Conservation (phyloP, 163 green algal species). For the Picocystis sp. region DNA sequence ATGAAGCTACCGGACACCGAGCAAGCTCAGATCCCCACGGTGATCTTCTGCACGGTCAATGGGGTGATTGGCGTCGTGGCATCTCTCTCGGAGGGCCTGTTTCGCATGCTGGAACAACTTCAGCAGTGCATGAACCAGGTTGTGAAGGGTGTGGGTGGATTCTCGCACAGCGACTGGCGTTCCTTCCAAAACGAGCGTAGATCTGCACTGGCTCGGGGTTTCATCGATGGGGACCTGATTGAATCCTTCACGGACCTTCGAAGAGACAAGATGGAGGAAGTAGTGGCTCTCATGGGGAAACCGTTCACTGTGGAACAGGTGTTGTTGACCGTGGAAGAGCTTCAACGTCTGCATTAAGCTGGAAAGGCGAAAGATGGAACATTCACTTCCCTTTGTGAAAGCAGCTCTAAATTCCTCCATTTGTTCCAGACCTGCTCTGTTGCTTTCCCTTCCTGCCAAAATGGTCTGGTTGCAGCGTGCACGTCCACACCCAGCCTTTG, state of each 20-base stretch:
- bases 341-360: slow-evolving; percentile 43
- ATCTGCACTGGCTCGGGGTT: slow-evolving; percentile 13
- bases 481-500: too few species aligned
- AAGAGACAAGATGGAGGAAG: slow-evolving; percentile 26
- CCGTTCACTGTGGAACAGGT: slow-evolving; percentile 15
- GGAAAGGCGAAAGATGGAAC: neutral
- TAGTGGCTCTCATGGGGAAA: slow-evolving; percentile 19
- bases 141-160: slow-evolving; percentile 62
- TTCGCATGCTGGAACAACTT: slow-evolving; percentile 47
- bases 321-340: slow-evolving; percentile 31
- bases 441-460: too few species aligned
- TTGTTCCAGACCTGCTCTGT: too few species aligned
- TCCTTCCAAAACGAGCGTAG: slow-evolving; percentile 50
- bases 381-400: too few species aligned
- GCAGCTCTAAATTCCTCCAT: too few species aligned
- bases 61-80: slow-evolving; percentile 79
- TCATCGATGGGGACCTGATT: slow-evolving; percentile 63
- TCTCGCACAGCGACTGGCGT: slow-evolving; percentile 65
- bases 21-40: slow-evolving; percentile 41
- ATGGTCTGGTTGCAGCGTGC: too few species aligned
- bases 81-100: slow-evolving; percentile 47
- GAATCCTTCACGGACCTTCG: slow-evolving; percentile 58
- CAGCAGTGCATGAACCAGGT: slow-evolving; percentile 27
- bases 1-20: slow-evolving; percentile 77
- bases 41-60: slow-evolving; percentile 72